phyloP scores from a whole-genome alignment of 306 rosid species.

The Delonix regia region DNA sequence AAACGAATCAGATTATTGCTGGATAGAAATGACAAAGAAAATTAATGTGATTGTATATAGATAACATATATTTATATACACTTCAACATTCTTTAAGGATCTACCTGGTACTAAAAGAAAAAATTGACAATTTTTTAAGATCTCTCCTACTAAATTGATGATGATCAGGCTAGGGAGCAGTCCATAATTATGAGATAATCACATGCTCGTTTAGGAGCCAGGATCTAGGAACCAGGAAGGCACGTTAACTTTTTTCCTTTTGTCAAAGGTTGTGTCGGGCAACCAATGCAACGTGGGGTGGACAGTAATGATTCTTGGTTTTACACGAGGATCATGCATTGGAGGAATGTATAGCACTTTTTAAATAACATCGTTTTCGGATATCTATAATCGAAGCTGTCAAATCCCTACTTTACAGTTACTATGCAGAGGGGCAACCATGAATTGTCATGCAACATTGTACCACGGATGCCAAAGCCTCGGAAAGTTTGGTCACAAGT shows the following conservation, averaged over 20 bases:
- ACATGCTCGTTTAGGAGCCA: background rate
- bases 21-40: too few species aligned
- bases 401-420: constrained; percentile 17
- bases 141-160: background rate
- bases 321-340: background rate
- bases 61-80: too few species aligned
- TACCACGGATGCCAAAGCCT: background rate
- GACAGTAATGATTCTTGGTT: background rate
- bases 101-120: background rate
- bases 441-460: constrained; percentile 16
- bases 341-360: background rate
- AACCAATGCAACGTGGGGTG: background rate
- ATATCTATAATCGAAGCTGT: constrained; percentile 21
- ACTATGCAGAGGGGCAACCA: background rate
- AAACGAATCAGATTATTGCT: too few species aligned
- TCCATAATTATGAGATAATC: background rate
- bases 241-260: background rate
- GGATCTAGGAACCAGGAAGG: background rate
- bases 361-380: constrained; percentile 11
- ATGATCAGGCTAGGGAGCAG: background rate
- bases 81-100: too few species aligned
- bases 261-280: constrained; percentile 1
- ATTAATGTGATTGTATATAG: too few species aligned
- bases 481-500: background rate
- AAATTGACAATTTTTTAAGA: background rate